Percentiles rank a stretch among this genome's conserved stretches.
These are phyloP conservation scores for Apiotrichum siamense DNA, from an alignment of 1,284 basidiomycete genomes.

Conservation along the genomic window DNA sequence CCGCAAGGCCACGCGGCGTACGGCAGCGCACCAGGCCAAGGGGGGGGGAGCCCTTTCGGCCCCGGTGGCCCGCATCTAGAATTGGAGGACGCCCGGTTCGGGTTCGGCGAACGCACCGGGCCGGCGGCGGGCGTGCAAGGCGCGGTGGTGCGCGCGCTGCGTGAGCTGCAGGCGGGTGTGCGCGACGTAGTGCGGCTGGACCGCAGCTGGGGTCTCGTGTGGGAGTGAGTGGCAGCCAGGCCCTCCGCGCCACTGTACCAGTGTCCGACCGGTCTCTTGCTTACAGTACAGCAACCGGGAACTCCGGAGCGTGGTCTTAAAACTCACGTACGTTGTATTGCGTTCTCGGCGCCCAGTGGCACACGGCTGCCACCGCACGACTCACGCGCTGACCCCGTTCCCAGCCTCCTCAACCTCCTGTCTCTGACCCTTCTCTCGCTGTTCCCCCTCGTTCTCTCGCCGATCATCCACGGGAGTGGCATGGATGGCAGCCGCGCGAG, in stretches of 20 bases:
- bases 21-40: no score
- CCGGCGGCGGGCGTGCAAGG: no score
- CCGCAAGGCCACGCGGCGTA: no score
- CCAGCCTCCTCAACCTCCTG: conserved; percentile 45
- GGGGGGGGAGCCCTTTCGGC: no score
- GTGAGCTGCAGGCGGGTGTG: conserved; percentile 17
- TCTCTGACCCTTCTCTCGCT: conserved; percentile 42
- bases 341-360: no score
- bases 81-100: no score
- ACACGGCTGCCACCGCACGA: no score
- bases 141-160: no score
- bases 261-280: no score
- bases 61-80: no score
- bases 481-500: conserved; percentile 4
- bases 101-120: no score
- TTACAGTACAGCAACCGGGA: conserved; percentile 38
- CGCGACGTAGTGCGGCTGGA: conserved; percentile 34
- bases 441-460: conserved; percentile 39
- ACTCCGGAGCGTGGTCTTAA: conserved; percentile 38
- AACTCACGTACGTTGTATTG: conserved; percentile 41
- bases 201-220: conserved; percentile 37
- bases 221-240: conserved; percentile 43
- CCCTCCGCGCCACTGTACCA: no score
- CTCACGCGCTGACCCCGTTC: not conserved
- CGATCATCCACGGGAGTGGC: conserved; percentile 16